Evolutionary conservation across 169 alveolate genomes (phyloP), one percentile per base, ranked within the genome.

Genomic region (Ichthyophthirius multifiliis): DNA sequence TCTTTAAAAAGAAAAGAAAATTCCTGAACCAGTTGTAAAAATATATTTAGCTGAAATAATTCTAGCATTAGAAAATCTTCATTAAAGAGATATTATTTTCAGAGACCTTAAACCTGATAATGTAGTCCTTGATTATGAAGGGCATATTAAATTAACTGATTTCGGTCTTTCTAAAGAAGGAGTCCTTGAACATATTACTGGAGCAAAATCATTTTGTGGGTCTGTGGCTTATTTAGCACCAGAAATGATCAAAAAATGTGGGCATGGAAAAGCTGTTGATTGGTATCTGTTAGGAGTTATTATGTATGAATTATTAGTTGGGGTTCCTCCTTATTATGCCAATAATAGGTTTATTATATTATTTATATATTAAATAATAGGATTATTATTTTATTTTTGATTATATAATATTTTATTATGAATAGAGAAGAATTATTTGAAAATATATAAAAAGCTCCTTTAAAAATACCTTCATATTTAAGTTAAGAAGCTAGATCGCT

Each of bases 181-280:
- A 67, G 91, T 94, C 15, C 82, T 78, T 35, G 95, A 91, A 35
- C 79, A 90, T 43, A 65, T 83, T 30, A 73, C 86, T 35, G 86
- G 86, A 13, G 95, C 97, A 15, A 92, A 90, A 83, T 83, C 94
- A 30, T 94, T 95, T 79, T 93, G 97, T 77, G 97, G 98, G 0
- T 87, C 96, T 18, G 89, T 92, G 7, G 98, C 97, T 13, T 95
- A 95, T 82, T 84, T 93, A 27, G 97, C 97, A 0, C 98, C 98
- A 23, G 98, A 95, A 83, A 94, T 95, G 95, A 75, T 95, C 13
- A 88, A 89, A 77, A 89, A 94, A 65, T 76, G 85, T 34, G 98
- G 98, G 3, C 97, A 95, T 93, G 93, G 95, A 9, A 87, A 92
- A 76, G 90, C 97, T 12, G 96, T 95, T 15, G 98, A 95, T 84